Percentiles rank a stretch among this genome's conserved stretches.
These are phyloP conservation scores for Aspergillus hiratsukae DNA, from an alignment of 2,329 filamentous ascomycete species.

Conservation along the genomic window DNA sequence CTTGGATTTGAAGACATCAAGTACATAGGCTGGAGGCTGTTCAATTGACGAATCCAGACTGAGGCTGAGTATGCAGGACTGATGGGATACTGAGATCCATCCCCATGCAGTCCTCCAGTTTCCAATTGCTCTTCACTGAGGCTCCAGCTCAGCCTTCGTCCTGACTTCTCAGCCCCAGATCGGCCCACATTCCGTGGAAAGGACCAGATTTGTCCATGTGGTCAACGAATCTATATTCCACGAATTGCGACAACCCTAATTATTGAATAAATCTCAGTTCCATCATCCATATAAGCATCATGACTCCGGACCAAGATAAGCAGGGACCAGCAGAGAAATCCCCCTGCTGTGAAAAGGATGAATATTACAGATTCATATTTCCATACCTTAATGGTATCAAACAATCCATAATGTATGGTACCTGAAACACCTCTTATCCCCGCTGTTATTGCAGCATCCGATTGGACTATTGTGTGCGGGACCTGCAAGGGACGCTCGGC, in stretches of 20 bases:
- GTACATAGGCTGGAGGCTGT: not conserved
- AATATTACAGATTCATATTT: not conserved
- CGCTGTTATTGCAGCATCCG: slow-evolving; percentile 4
- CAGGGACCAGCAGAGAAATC: not conserved
- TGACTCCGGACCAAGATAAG: too few relatives aligned
- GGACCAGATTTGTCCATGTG: not conserved
- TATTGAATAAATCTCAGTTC: not conserved
- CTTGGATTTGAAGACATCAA: not conserved
- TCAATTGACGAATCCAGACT: too few relatives aligned
- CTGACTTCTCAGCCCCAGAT: slow-evolving; percentile 7
- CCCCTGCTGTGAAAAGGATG: not conserved
- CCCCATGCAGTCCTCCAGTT: not conserved
- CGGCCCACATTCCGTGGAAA: slow-evolving; percentile 13
- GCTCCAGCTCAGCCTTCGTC: slow-evolving; percentile 5
- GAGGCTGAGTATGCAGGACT: not conserved
- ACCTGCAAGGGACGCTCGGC: slow-evolving; percentile 16
- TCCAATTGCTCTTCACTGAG: not conserved
- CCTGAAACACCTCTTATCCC: slow-evolving; percentile 7
- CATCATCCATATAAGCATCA: not conserved
- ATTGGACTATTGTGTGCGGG: slow-evolving; percentile 12
- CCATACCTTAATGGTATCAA: not conserved
- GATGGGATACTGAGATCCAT: not conserved
- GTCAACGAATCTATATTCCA: not conserved
- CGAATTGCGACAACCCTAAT: not conserved
- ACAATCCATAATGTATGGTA: slow-evolving; percentile 4